These are phyloP conservation scores for Debaryomyces hansenii DNA, from an alignment of 805 yeast species.

Conservation along the genomic window DNA sequence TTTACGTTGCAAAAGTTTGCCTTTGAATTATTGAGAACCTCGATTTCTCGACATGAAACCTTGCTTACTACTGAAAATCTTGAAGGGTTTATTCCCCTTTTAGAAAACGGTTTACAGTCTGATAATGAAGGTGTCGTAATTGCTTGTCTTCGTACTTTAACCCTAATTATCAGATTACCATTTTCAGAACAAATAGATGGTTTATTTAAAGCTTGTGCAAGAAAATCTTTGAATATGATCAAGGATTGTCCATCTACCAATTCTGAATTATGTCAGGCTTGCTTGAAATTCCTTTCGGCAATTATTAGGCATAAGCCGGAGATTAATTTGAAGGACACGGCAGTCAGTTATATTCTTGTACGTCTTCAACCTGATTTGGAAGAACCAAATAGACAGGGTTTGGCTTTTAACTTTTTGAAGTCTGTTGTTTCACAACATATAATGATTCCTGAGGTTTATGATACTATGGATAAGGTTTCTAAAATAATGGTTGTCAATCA, in stretches of 20 bases:
- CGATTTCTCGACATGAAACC: constrained; percentile 61
- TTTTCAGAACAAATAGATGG: constrained; percentile 54
- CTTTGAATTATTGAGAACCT: constrained; percentile 71
- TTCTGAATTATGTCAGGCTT: constrained; percentile 75
- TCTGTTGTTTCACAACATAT: constrained; percentile 74
- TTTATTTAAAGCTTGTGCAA: constrained; percentile 59
- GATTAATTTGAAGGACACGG: constrained; percentile 63
- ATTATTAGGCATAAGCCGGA: constrained; percentile 69
- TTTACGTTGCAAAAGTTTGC: constrained; percentile 72
- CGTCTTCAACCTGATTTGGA: constrained; percentile 83
- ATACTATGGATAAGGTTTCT: constrained; percentile 77
- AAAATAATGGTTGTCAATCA: constrained; percentile 89
- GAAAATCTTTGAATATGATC: constrained; percentile 60
- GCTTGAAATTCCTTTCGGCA: constrained; percentile 71
- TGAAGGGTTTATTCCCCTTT: constrained; percentile 70
- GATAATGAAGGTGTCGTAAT: constrained; percentile 78
- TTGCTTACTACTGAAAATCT: constrained; percentile 62
- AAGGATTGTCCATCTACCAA: constrained; percentile 78
- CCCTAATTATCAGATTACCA: constrained; percentile 59
- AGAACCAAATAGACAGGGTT: constrained; percentile 85
- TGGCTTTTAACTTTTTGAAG: constrained; percentile 81
- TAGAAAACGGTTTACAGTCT: constrained; percentile 59
- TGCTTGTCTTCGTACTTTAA: constrained; percentile 63
- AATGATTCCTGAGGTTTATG: constrained; percentile 86
- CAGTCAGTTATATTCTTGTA: constrained; percentile 70